A percentile compares a stretch with the other conserved stretches of the same genome.
Conservation (phyloP, 2,329 filamentous ascomycete species). For the Diplodia intermedia region DNA sequence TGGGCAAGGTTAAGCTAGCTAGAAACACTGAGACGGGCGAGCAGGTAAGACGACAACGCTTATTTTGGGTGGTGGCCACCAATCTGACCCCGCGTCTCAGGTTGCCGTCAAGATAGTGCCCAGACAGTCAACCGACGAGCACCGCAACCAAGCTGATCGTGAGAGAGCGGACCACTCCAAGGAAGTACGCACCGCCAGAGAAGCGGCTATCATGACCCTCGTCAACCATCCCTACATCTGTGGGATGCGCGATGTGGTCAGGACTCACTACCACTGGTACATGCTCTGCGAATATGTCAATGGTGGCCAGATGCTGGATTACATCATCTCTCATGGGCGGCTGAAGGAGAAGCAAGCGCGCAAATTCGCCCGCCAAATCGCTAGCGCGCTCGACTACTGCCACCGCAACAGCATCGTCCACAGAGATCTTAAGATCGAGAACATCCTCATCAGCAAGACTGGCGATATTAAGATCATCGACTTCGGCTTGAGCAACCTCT, state of each 20-base stretch:
- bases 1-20: conserved; percentile 98
- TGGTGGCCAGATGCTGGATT: conserved; percentile 98
- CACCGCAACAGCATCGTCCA: conserved; percentile 98
- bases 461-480: conserved; percentile 99
- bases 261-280: conserved; percentile 98
- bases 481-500: conserved; percentile 96
- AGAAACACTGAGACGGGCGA: conserved; percentile 89
- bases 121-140: conserved; percentile 85
- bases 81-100: conserved; percentile 54
- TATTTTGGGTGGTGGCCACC: neutral
- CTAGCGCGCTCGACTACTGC: conserved; percentile 95
- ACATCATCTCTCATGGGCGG: conserved; percentile 97
- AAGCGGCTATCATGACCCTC: conserved; percentile 94
- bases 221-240: conserved; percentile 96
- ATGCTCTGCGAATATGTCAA: conserved; percentile 99
- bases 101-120: conserved; percentile 98
- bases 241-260: conserved; percentile 91
- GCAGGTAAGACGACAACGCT: conserved; percentile 68
- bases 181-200: conserved; percentile 90
- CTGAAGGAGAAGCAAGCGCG: conserved; percentile 98
- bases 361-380: conserved; percentile 97
- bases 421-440: conserved; percentile 97
- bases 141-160: conserved; percentile 72
- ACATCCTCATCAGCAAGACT: conserved; percentile 98
- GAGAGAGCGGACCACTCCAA: conserved; percentile 95